Evolutionary conservation across 2,329 filamentous ascomycete genomes (phyloP), one percentile per base, ranked within the genome.

Genomic region (Pyrenophora tritici-repentis): DNA sequence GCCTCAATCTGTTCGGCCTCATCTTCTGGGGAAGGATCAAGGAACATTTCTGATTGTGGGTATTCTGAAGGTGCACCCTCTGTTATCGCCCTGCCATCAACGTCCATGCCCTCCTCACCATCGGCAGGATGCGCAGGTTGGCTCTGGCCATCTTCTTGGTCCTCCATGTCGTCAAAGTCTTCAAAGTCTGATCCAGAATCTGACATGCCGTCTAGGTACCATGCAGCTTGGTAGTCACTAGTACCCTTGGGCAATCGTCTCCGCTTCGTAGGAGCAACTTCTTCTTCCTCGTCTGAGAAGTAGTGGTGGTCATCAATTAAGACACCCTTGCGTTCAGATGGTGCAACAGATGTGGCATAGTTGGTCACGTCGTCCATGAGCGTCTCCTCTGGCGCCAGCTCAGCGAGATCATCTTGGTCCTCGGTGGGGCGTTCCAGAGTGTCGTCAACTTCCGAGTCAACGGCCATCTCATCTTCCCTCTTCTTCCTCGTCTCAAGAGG

Each of bases 231-330:
- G 74, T 97, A 97, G 48, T 87, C 85, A 33, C 94, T 97, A 2
- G 94, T 99, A 57, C 94, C 94, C 73, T 87, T 90, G 1, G 94
- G 94, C 17, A 99, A 76, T 56, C 85, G 85, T 75, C 87, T 94
- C 6, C 90, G 89, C 26, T 78, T 76, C 31, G 81, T 75, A 14
- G 85, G 78, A 14, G 81, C 78, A 45, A 85, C 76, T 35, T 82
- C 80, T 5, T 81, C 78, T 45, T 94, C 88, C 39, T 94, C 91
- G 36, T 97, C 93, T 0, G 92, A 92, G 70, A 97, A 99, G 74
- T 99, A 99, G 71, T 97, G 93, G 72, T 99, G 93, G 61, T 97
- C 93, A 62, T 99, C 94, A 8, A 99, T 81, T 34, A 99, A 78
- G 1, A 99, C 94, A 58, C 93, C 94, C 75, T 93, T 96, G 68